Conservation (phyloP, 257 asterid species). For the Nicotiana tomentosiformis region DNA sequence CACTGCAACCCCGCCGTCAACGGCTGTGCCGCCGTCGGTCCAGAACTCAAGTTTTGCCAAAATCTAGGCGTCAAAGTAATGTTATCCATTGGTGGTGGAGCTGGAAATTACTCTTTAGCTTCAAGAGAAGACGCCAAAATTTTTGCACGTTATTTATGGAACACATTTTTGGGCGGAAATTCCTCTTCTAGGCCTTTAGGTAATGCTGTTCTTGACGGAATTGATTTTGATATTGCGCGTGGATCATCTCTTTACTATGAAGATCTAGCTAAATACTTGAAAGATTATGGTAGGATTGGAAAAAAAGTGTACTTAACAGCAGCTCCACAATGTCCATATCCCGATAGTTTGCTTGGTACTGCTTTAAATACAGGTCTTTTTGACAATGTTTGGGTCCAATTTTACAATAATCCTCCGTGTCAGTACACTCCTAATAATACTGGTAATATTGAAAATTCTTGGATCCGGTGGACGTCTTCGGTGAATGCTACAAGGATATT, state of each 20-base stretch:
- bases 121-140: neutral
- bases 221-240: neutral
- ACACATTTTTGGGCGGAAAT: neutral
- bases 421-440: neutral
- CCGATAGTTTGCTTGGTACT: neutral
- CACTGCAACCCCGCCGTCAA: neutral
- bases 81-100: neutral
- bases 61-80: neutral
- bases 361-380: neutral
- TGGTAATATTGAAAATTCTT: neutral
- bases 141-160: neutral
- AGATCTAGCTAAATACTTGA: neutral
- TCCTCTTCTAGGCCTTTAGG: neutral
- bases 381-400: neutral
- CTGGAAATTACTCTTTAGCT: neutral
- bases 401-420: neutral
- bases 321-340: neutral
- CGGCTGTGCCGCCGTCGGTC: neutral
- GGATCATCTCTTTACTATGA: neutral
- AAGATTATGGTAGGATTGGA: neutral
- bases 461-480: neutral
- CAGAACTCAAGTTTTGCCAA: too few relatives aligned
- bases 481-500: neutral
- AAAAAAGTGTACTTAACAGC: neutral
- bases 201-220: neutral